Conservation (phyloP, 2,329 filamentous ascomycete genomes). For the Talaromyces sp. region DNA sequence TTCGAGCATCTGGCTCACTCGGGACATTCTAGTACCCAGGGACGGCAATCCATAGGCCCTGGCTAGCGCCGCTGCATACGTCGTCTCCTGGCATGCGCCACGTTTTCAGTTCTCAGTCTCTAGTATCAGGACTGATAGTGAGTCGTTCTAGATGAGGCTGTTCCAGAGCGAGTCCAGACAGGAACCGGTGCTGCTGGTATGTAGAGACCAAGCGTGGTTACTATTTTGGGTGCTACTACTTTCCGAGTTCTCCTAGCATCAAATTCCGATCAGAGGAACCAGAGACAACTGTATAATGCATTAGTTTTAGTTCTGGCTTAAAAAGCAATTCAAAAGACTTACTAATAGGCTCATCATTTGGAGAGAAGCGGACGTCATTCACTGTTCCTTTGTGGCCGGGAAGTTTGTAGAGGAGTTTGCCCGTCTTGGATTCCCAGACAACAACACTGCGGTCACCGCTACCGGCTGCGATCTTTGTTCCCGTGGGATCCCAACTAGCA, state of each 20-base stretch:
- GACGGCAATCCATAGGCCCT: background rate
- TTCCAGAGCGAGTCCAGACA: background rate
- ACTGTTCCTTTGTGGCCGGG: conserved; percentile 94
- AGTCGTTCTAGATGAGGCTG: background rate
- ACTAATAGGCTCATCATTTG: conserved; percentile 80
- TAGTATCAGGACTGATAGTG: background rate
- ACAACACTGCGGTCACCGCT: conserved; percentile 87
- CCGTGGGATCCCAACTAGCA: conserved; percentile 83
- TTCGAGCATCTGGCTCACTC: background rate
- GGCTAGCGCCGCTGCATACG: background rate
- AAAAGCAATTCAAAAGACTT: conserved; percentile 44
- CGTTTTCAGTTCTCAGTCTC: background rate
- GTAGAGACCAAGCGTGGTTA: background rate
- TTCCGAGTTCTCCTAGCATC: conserved; percentile 74
- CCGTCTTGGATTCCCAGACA: conserved; percentile 84
- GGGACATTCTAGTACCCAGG: background rate
- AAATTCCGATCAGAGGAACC: conserved; percentile 85
- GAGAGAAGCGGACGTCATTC: conserved; percentile 89
- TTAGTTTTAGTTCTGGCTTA: background rate
- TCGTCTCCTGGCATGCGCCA: background rate
- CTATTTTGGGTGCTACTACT: conserved; percentile 37
- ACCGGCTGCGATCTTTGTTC: conserved; percentile 82
- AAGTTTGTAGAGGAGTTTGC: conserved; percentile 88
- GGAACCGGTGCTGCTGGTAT: background rate
- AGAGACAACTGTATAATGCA: conserved; percentile 64